Percentiles rank a stretch among this genome's conserved stretches.
phyloP scores from a whole-genome alignment of 2,329 filamentous ascomycete species.

The Fusarium protoensiforme region DNA sequence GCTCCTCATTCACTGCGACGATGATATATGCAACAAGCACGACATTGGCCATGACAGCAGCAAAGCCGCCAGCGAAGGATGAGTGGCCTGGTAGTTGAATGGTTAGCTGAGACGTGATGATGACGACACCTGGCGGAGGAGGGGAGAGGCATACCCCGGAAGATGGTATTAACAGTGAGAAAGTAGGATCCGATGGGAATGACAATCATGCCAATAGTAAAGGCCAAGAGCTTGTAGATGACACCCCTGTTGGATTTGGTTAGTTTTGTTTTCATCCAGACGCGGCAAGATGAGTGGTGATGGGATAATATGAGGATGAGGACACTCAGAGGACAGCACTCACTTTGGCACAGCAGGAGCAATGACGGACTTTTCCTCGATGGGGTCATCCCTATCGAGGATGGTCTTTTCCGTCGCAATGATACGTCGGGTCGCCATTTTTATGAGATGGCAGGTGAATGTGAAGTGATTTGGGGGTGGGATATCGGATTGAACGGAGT shows the following conservation, averaged over 20 bases:
- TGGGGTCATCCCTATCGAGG: constrained; percentile 68
- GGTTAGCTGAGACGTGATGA: constrained; percentile 16
- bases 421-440: constrained; percentile 78
- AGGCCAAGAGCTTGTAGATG: constrained; percentile 88
- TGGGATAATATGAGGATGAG: neutral
- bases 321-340: constrained; percentile 47
- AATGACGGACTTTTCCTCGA: constrained; percentile 74
- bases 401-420: constrained; percentile 73
- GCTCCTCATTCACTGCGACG: constrained; percentile 90
- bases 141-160: constrained; percentile 68
- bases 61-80: constrained; percentile 85
- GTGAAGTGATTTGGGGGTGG: constrained; percentile 4
- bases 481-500: constrained; percentile 5
- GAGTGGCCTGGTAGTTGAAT: constrained; percentile 74
- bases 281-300: constrained; percentile 6
- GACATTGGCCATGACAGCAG: constrained; percentile 90
- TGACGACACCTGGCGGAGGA: neutral
- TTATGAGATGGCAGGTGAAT: constrained; percentile 34
- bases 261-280: constrained; percentile 1
- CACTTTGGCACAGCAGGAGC: constrained; percentile 86
- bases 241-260: constrained; percentile 69
- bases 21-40: constrained; percentile 92
- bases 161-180: constrained; percentile 78
- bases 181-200: constrained; percentile 92
- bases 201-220: constrained; percentile 91